Percentiles rank a stretch among this genome's conserved stretches.
Conservation (phyloP, 768 basidiomycete genomes). For the Boletus sp. region DNA sequence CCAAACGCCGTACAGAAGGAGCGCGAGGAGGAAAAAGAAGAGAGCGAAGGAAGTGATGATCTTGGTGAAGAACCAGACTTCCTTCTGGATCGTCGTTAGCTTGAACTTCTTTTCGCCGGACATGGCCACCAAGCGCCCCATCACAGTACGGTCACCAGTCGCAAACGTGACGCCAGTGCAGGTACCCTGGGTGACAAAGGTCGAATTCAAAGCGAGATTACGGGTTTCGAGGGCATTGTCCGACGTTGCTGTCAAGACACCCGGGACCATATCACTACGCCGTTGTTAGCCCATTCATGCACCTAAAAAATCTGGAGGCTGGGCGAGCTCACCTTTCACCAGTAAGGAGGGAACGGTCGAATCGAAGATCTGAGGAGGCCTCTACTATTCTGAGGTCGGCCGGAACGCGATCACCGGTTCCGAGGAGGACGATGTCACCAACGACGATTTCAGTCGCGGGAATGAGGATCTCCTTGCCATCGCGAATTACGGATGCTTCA, state of each 20-base stretch:
- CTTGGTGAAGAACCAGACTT: conserved; percentile 50
- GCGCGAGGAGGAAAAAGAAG: conserved; percentile 38
- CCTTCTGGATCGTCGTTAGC: conserved; percentile 45
- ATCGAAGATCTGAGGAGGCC: conserved; percentile 45
- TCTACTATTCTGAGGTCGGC: conserved; percentile 55
- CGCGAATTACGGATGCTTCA: conserved; percentile 51
- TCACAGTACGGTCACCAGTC: conserved; percentile 40
- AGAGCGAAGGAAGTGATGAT: conserved; percentile 41
- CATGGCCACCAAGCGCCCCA: conserved; percentile 54
- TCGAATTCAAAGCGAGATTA: conserved; percentile 47
- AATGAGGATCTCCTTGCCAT: conserved; percentile 43
- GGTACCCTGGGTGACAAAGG: conserved; percentile 39
- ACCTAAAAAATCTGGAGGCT: not conserved
- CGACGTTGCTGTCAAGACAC: conserved; percentile 40
- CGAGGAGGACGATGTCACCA: conserved; percentile 49
- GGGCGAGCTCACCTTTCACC: conserved; percentile 36
- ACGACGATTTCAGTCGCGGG: conserved; percentile 53
- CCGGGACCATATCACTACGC: conserved; percentile 41
- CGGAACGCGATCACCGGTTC: conserved; percentile 54
- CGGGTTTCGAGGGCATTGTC: conserved; percentile 45
- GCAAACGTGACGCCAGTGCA: conserved; percentile 40
- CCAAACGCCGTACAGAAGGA: conserved; percentile 42
- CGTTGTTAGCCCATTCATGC: conserved; percentile 2
- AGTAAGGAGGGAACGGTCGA: conserved; percentile 51
- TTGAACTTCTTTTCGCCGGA: conserved; percentile 44